phyloP scores from a whole-genome alignment of 208 protist genomes.

The Leptomonas pyrrhocoris region DNA sequence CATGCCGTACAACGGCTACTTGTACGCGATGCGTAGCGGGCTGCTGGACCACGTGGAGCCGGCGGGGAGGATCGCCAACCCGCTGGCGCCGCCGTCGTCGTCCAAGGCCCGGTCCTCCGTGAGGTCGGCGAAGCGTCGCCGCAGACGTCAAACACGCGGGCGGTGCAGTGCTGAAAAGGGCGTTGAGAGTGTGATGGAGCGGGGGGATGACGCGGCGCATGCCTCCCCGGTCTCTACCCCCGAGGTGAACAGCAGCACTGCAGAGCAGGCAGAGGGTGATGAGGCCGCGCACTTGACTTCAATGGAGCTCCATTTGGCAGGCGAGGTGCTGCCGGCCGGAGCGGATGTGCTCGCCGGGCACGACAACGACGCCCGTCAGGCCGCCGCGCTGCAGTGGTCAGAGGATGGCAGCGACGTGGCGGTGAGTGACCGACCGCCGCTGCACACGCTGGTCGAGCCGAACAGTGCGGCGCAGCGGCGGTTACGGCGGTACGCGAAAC shows the following conservation, averaged over 20 bases:
- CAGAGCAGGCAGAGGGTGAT: not conserved
- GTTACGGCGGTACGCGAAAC: conserved; percentile 22
- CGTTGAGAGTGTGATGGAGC: too few species aligned
- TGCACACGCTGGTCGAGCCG: conserved; percentile 23
- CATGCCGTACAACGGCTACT: conserved; percentile 86
- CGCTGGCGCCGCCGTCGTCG: conserved; percentile 45
- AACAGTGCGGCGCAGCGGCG: conserved; percentile 19
- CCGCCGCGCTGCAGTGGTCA: conserved; percentile 14
- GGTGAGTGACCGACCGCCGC: conserved; percentile 20
- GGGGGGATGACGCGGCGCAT: too few species aligned
- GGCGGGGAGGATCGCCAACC: conserved; percentile 63
- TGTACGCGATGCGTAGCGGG: conserved; percentile 80
- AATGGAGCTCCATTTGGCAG: conserved; percentile 4
- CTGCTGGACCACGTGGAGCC: conserved; percentile 60
- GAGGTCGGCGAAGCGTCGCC: conserved; percentile 10
- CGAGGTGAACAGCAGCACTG: not conserved
- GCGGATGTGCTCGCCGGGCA: conserved; percentile 14
- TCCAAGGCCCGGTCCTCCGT: not conserved
- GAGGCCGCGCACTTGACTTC: not conserved
- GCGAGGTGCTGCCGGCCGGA: conserved; percentile 15
- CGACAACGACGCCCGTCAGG: conserved; percentile 5
- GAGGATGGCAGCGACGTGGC: conserved; percentile 16
- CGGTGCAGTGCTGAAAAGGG: not conserved
- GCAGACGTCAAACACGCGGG: not conserved
- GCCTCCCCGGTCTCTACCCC: not conserved